Conservation (phyloP, 805 yeast species). For the Pichia nakasei region DNA sequence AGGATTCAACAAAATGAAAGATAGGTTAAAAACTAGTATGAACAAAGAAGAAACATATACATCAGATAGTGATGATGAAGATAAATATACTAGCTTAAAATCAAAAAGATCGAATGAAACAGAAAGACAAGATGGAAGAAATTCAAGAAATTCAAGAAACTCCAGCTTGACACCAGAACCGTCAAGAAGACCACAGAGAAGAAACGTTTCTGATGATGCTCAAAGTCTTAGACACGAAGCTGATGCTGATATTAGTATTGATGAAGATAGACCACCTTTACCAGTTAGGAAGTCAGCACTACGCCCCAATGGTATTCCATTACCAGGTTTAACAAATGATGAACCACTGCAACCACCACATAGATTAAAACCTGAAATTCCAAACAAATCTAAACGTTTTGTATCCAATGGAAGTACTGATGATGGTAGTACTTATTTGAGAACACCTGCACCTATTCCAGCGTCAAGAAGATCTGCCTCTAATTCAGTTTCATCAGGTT, state of each 20-base stretch:
- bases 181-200: background rate
- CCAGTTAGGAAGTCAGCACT: slow-evolving; percentile 15
- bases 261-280: slow-evolving; percentile 21
- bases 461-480: background rate
- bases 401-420: background rate
- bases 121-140: slow-evolving; percentile 1
- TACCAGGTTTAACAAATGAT: slow-evolving; percentile 3
- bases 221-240: background rate
- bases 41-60: slow-evolving; percentile 1
- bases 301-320: slow-evolving; percentile 4
- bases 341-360: background rate
- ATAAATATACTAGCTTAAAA: slow-evolving; percentile 1
- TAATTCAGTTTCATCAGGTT: slow-evolving; percentile 8
- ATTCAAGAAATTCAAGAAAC: background rate
- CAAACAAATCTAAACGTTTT: slow-evolving; percentile 5
- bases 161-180: background rate
- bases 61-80: slow-evolving; percentile 3
- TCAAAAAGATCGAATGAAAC: background rate
- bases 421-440: background rate
- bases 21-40: slow-evolving; percentile 5
- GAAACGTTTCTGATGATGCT: background rate
- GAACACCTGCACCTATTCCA: slow-evolving; percentile 7
- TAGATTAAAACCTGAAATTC: slow-evolving; percentile 5
- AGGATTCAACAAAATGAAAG: slow-evolving; percentile 9
- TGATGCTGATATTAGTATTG: slow-evolving; percentile 7